Conservation (phyloP, 805 yeast species). For the Torulaspora franciscae region DNA sequence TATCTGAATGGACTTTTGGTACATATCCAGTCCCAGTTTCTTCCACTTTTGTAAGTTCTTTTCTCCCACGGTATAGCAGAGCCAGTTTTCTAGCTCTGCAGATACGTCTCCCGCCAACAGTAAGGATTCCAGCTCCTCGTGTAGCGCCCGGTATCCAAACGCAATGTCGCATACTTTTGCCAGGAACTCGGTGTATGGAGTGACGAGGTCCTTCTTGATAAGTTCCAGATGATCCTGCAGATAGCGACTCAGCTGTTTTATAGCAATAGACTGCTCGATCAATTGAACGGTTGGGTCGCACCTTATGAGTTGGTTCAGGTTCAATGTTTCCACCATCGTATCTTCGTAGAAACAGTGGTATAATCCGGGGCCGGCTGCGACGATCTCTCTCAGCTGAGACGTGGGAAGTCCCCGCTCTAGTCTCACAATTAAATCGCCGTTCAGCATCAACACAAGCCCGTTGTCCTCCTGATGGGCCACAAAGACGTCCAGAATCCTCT, state of each 20-base stretch:
- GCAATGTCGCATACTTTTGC: conserved; percentile 18
- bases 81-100: conserved; percentile 39
- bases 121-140: conserved; percentile 31
- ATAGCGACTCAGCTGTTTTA: conserved; percentile 16
- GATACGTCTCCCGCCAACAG: conserved; percentile 20
- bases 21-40: conserved; percentile 46
- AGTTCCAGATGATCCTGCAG: conserved; percentile 20
- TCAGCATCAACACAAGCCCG: conserved; percentile 12
- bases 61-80: conserved; percentile 63
- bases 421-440: conserved; percentile 20
- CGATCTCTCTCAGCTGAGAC: conserved; percentile 2
- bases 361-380: conserved; percentile 3
- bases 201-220: conserved; percentile 17
- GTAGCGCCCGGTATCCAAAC: conserved; percentile 23
- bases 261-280: conserved; percentile 10
- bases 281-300: conserved; percentile 6
- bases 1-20: conserved; percentile 46
- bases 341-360: conserved; percentile 13
- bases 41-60: conserved; percentile 56
- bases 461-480: conserved; percentile 16
- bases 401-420: neutral
- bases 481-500: conserved; percentile 21
- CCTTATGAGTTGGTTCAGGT: conserved; percentile 7
- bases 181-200: conserved; percentile 24
- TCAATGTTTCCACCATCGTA: conserved; percentile 10